These are phyloP conservation scores for Cladophialophora yegresii DNA, from an alignment of 2,329 filamentous ascomycete species.

Conservation along the genomic window DNA sequence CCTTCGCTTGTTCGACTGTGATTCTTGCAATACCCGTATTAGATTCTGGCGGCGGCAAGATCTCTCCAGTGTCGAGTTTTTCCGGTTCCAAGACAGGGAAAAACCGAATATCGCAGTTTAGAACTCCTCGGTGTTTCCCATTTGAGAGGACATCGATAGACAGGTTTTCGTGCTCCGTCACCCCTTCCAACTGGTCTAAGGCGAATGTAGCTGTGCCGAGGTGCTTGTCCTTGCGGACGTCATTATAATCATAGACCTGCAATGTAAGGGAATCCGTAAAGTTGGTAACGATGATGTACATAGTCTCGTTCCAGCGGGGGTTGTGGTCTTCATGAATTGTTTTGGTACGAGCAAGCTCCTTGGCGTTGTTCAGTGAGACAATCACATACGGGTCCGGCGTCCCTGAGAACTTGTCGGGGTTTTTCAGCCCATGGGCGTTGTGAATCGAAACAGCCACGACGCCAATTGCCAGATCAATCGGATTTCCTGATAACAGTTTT, in stretches of 20 bases:
- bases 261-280: conserved; percentile 86
- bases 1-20: conserved; percentile 93
- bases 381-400: conserved; percentile 87
- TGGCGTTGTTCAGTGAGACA: conserved; percentile 80
- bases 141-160: conserved; percentile 80
- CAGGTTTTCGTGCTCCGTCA: conserved; percentile 78
- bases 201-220: conserved; percentile 83
- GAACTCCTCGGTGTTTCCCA: conserved; percentile 77
- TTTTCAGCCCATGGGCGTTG: conserved; percentile 88
- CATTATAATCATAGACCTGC: conserved; percentile 88
- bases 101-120: conserved; percentile 84
- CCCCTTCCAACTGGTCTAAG: conserved; percentile 76
- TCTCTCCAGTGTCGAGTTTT: conserved; percentile 72
- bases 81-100: conserved; percentile 83
- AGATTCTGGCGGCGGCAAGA: conserved; percentile 79
- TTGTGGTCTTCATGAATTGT: conserved; percentile 79
- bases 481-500: conserved; percentile 92
- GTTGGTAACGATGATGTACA: conserved; percentile 91
- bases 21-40: conserved; percentile 94
- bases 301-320: conserved; percentile 93
- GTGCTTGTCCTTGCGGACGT: conserved; percentile 94
- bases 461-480: conserved; percentile 93
- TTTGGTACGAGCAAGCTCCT: conserved; percentile 84
- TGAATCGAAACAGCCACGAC: conserved; percentile 90
- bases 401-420: conserved; percentile 88